A percentile compares a stretch with the other conserved stretches of the same genome.
Conservation (phyloP, 2,329 filamentous ascomycete genomes). For the Hypoxylon sp. region DNA sequence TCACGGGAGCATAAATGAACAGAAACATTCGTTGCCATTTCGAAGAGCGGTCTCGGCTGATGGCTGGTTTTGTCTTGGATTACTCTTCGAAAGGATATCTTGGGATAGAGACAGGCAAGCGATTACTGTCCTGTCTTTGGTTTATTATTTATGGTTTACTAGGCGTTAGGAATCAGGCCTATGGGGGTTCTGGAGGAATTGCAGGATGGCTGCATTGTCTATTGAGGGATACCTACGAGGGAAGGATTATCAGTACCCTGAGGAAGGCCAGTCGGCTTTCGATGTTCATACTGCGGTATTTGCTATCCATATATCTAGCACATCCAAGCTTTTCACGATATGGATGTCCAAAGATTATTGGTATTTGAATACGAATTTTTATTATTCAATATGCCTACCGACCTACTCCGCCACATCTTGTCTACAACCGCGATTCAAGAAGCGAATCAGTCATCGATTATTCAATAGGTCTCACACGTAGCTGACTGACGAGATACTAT, state of each 20-base stretch:
- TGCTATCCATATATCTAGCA: constrained; percentile 26
- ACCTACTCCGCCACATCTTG: not conserved
- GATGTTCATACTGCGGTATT: constrained; percentile 9
- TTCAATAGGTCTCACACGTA: no score
- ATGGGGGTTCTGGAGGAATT: not conserved
- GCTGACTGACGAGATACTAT: no score
- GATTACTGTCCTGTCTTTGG: not conserved
- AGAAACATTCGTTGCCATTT: constrained; percentile 17
- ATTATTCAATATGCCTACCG: not conserved
- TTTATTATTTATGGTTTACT: constrained; percentile 6
- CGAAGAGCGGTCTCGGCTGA: constrained; percentile 18
- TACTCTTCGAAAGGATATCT: constrained; percentile 10
- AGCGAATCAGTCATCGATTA: not conserved
- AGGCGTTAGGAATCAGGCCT: constrained; percentile 1
- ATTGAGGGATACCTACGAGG: not conserved
- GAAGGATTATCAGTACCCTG: not conserved
- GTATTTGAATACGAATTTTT: not conserved
- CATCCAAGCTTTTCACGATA: constrained; percentile 18
- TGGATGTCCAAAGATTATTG: not conserved
- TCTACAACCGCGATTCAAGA: not conserved
- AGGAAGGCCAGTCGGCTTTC: constrained; percentile 6
- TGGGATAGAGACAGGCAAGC: constrained; percentile 10
- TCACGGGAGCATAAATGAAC: constrained; percentile 18
- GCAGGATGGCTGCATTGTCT: not conserved
- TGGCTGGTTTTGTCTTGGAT: constrained; percentile 19